Conservation (phyloP, 148 eudicot species). For the Heliamphora exappendiculata region DNA sequence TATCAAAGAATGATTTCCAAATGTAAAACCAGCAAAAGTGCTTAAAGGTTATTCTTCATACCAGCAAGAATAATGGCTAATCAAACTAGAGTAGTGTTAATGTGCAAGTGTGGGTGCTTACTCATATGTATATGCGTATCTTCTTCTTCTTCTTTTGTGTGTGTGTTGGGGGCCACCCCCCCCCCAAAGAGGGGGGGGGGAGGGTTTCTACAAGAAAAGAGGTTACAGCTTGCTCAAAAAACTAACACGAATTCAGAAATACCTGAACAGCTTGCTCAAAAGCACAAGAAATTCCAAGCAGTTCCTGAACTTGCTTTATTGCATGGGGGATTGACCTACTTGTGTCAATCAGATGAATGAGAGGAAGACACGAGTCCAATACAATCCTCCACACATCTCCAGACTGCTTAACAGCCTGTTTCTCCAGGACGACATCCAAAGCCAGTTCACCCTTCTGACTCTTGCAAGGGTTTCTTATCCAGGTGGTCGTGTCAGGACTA, state of each 20-base stretch:
- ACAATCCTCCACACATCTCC: constrained; percentile 94
- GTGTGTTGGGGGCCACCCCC: not conserved
- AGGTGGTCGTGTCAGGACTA: constrained; percentile 59
- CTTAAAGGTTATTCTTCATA: not conserved
- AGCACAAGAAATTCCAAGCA: constrained; percentile 83
- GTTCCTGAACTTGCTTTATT: constrained; percentile 82
- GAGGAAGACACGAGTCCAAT: constrained; percentile 83
- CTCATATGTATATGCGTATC: too few species aligned
- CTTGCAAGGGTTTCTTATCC: constrained; percentile 50
- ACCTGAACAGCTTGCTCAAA: constrained; percentile 98
- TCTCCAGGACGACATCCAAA: constrained; percentile 72
- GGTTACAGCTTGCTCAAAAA: not conserved
- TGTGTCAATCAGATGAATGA: constrained; percentile 70
- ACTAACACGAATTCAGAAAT: not conserved
- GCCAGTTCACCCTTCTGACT: constrained; percentile 70
- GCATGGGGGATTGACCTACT: constrained; percentile 80
- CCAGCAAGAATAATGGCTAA: not conserved
- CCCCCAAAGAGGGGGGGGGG: too few species aligned
- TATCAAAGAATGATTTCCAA: not conserved
- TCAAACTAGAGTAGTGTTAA: too few species aligned
- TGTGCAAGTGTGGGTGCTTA: too few species aligned
- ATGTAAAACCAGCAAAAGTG: too few species aligned
- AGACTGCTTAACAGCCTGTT: constrained; percentile 56
- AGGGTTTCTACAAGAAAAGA: too few species aligned
- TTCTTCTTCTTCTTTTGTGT: not conserved